Base-by-base conservation (phyloP, 1,139 yeast species). In the Lodderomyces pseudojiufengensis region DNA sequence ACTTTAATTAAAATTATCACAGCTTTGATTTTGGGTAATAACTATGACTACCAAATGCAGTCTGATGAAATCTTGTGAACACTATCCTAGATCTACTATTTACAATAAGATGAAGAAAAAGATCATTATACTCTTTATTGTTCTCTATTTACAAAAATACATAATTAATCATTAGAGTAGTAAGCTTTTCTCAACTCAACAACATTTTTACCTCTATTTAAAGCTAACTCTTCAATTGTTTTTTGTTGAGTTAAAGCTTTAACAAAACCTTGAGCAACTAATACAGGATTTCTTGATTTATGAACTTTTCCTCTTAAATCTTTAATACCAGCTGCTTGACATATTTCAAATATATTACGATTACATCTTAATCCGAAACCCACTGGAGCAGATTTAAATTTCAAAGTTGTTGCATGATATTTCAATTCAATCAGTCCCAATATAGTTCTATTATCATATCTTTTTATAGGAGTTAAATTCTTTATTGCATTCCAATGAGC, bases 401-500 rank as follows among this genome's bases (percentile, higher is more conserved):
- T 79, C 48, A 92, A 70, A 51, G 82, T 78, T 35, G 90, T 94
- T 24, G 97, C 95, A 53, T 88, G 96, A 63, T 69, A 87, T 56
- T 90, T 87, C 63, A 81, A 73, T 47, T 84, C 84, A 40, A 92
- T 73, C 46, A 84, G 82, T 40, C 96, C 96, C 54, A 80, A 78
- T 39, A 94, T 84, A 24, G 99, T 92, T 66, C 98, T 78, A 51
- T 87, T 76, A 61, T 92, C 97, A 55, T 84, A 83, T 47, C 96
- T 76, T 37, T 95, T 95, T 37, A 94, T 77, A 45, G 82, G 79
- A 24, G 76, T 74, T 57, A 94, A 69, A 59, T 87, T 87, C 63
- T 87, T 86, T 38, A 90, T 84, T 3, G 97, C 97, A 53, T 84
- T 83, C 95, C 96, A 86, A 58, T 83, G 90, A 7, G 97, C 97